Conservation (phyloP, 2,329 filamentous ascomycete species). For the Clonostachys rosea region DNA sequence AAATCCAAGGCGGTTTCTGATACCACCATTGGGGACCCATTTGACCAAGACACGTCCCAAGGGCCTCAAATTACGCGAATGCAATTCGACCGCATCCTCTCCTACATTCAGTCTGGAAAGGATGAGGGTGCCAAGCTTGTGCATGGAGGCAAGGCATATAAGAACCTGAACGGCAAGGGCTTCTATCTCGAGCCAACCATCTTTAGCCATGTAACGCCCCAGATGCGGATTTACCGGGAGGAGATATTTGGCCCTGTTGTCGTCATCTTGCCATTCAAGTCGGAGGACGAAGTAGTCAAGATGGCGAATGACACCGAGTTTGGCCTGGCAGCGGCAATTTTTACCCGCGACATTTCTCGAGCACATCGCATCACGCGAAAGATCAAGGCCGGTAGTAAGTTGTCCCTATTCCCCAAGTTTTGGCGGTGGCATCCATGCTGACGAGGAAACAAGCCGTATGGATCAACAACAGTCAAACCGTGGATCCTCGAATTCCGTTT, state of each 20-base stretch:
- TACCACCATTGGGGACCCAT: conserved; percentile 46
- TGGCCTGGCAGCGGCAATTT: conserved; percentile 17
- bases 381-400: conserved; percentile 38
- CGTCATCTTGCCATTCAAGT: conserved; percentile 38
- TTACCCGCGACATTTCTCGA: conserved; percentile 3
- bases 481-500: conserved; percentile 4
- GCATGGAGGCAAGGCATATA: conserved; percentile 51
- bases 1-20: conserved; percentile 49
- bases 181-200: conserved; percentile 29
- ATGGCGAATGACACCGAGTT: conserved; percentile 44
- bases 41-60: conserved; percentile 48
- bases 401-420: conserved; percentile 50
- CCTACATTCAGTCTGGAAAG: conserved; percentile 20
- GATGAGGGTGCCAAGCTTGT: conserved; percentile 58
- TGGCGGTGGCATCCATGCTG: conserved; percentile 44
- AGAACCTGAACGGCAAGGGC: conserved; percentile 33
- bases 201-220: conserved; percentile 23
- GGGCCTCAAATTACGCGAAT: conserved; percentile 37
- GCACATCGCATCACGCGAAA: conserved; percentile 4
- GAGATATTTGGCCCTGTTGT: conserved; percentile 49
- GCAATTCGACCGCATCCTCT: conserved; percentile 26
- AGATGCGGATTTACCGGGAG: conserved; percentile 35
- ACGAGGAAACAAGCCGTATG: not conserved
- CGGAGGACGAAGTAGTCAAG: conserved; percentile 38
- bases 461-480: conserved; percentile 4